Evolutionary conservation across 257 asterid genomes (phyloP), one percentile per base, ranked within the genome.

Genomic region (Lavandula angustifolia): DNA sequence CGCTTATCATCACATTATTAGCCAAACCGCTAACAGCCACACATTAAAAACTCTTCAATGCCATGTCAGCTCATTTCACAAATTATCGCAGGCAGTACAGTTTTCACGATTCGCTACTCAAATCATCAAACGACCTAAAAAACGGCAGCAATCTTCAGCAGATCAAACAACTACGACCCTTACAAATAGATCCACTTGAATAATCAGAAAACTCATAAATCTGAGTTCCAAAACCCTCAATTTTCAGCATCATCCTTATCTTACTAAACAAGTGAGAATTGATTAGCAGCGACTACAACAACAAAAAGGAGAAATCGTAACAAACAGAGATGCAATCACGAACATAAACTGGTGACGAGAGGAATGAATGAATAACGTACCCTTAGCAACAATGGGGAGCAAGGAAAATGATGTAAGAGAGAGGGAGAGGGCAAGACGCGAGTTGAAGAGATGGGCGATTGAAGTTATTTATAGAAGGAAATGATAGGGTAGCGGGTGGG

Each of bases 111-210:
- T 54, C 34, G 31, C 34, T 12, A 49, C 41, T 46, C 16, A 11
- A 16, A 22, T 8, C 34, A 16, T 27, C 13, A 27, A 3, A 44
- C 47, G 10, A 51, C 9, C 4, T n/a, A 68, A 37, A 53, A 51
- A 14, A 38, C 9, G 10, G 2, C 60, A 22, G 6, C 41, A 52
- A 52, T 9, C 41, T 10, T 13, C 55, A 38, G 33, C 65, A 38
- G 52, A 73, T 73, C 77, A 73, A 68, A 8, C 62, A 55, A 48
- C 3, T 9, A 13, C 48, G 52, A 52, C 33, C 4, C 58, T 46
- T 66, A 76, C 82, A 70, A 47, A 52, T 41, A 76, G 84, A 78
- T 83, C 78, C 63, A 78, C 53, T 7, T 44, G 17, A 60, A 58
- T 48, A 41, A 38, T 16, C 71, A 41, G 8, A 60, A 71, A 57